Base-by-base conservation (phyloP, 768 basidiomycete genomes). In the Boletus rubescentipes region DNA sequence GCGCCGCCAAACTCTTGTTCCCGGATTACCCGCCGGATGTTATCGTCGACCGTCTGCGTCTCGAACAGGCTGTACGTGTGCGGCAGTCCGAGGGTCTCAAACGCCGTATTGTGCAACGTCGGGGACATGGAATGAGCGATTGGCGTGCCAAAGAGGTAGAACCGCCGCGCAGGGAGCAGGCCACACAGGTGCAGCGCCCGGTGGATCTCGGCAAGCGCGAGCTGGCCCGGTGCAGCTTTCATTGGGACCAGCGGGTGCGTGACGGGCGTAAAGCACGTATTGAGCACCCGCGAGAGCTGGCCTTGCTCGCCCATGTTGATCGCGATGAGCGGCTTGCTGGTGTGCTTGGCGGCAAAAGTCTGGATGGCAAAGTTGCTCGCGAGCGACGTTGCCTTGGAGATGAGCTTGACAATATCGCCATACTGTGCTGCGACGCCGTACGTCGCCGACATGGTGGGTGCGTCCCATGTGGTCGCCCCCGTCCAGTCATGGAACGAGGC, bases 401-500 rank as follows among this genome's bases (percentile, higher is more conserved):
- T 86, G 50, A 98, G 82, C 75, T 98, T 98, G 74, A 94, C 78
- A 35, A 98, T 85, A 70, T 99, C 95, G 4, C 94, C 94, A 40
- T 85, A 75, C 54, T 74, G 71, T 40, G 77, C 72, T 2, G 90
- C 91, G 26, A 81, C 61, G 23, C 79, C 77, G 68, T 90, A 91
- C 64, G 88, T 89, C 53, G 85, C 80, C 61, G 82, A 79, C 41
- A 89, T 83, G 23, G 76, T 68, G 6, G 79, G 70, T 16, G 87
- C 78, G 59, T 84, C 79, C 96, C 96, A 99, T 60, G 81, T 80
- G 75, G 95, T 78, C 12, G 77, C 75, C 4, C 96, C 95, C 40
- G 83, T 86, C 87, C 90, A 94, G 63, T 99, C 94, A 66, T 98
- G 96, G 86, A 88, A 97, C 7, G 94, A 97, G 0, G 93, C 90